These are phyloP conservation scores for Colletotrichum truncatum DNA, from an alignment of 2,329 filamentous ascomycete species.

Conservation along the genomic window DNA sequence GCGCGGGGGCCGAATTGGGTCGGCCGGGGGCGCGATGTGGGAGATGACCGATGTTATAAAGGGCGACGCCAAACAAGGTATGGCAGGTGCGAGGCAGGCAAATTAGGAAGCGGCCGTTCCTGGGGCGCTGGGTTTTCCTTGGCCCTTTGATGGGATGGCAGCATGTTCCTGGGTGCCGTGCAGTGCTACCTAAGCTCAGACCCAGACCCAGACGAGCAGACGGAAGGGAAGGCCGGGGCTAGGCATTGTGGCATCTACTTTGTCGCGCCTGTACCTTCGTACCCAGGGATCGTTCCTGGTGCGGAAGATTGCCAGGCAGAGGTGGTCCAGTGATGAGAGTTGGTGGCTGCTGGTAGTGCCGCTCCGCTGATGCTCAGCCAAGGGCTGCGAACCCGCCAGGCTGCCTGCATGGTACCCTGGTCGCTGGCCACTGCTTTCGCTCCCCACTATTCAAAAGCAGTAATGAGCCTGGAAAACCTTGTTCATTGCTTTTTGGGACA, in stretches of 20 bases:
- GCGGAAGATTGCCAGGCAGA: neutral
- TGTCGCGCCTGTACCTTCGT: neutral
- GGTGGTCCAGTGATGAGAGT: neutral
- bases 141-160: constrained; percentile 10
- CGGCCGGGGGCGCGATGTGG: constrained; percentile 24
- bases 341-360: constrained; percentile 5
- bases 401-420: constrained; percentile 20
- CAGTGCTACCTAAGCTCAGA: neutral
- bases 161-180: constrained; percentile 16
- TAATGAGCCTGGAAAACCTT: constrained; percentile 28
- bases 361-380: constrained; percentile 6
- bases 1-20: constrained; percentile 19
- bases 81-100: constrained; percentile 24
- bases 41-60: constrained; percentile 25
- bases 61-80: neutral
- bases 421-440: constrained; percentile 14
- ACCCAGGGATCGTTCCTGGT: neutral
- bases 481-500: constrained; percentile 18
- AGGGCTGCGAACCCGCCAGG: constrained; percentile 2
- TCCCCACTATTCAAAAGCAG: constrained; percentile 21
- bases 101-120: constrained; percentile 29
- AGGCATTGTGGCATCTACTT: neutral
- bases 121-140: constrained; percentile 9
- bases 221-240: neutral
- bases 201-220: neutral